phyloP scores from a whole-genome alignment of 192 early-diverging fungal species.

The Backusella luteola region DNA sequence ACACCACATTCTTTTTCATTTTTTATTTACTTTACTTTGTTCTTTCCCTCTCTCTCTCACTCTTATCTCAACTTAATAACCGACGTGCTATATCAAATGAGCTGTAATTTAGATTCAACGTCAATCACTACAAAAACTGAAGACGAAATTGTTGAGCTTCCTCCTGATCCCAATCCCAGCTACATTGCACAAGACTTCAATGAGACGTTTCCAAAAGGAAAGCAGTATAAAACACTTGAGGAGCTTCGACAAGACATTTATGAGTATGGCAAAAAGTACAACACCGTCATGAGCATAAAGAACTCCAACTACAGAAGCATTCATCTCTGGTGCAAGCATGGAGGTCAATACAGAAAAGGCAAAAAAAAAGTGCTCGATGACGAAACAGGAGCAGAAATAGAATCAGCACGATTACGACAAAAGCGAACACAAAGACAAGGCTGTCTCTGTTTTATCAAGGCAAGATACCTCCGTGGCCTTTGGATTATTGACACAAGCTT shows the following conservation, averaged over 20 bases:
- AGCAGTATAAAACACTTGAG: neutral
- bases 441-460: neutral
- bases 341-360: neutral
- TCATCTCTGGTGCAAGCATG: neutral
- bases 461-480: neutral
- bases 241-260: neutral
- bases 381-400: neutral
- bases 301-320: neutral
- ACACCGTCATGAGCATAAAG: neutral
- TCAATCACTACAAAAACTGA: neutral
- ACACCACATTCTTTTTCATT: neutral
- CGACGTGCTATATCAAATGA: neutral
- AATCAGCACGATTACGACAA: neutral
- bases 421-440: neutral
- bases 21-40: neutral
- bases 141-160: neutral
- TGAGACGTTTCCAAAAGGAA: neutral
- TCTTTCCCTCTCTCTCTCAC: neutral
- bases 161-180: neutral
- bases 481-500: neutral
- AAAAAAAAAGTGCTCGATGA: neutral
- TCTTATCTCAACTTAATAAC: neutral
- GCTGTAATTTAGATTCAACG: neutral
- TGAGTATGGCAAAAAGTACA: neutral
- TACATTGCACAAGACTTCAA: neutral